phyloP scores from a whole-genome alignment of 208 protist species.

The Zelonia costaricensis region DNA sequence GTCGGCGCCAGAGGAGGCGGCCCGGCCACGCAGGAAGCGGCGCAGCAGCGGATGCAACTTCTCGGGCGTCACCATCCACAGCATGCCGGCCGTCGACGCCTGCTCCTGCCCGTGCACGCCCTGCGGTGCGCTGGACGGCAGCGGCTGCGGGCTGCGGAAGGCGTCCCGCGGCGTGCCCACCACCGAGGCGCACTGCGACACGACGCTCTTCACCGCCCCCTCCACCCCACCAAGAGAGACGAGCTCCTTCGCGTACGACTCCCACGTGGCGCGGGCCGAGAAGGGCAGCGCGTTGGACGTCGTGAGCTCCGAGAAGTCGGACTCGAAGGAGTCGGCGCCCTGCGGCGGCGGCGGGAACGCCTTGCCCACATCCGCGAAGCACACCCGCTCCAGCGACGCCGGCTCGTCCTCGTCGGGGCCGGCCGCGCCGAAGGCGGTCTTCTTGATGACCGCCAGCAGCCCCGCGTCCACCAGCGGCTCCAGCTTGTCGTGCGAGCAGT shows the following conservation, averaged over 20 bases:
- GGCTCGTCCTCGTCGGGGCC: conserved; percentile 5
- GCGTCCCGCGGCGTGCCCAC: conserved; percentile 74
- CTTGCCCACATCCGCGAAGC: conserved; percentile 75
- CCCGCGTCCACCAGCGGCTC: conserved; percentile 80
- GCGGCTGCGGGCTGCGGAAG: conserved; percentile 70
- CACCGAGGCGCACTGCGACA: conserved; percentile 76
- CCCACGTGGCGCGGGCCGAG: conserved; percentile 72
- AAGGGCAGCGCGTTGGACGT: conserved; percentile 38
- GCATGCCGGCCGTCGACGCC: conserved; percentile 77
- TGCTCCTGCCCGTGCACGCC: conserved; percentile 84
- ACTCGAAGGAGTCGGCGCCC: conserved; percentile 76
- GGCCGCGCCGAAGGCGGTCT: conserved; percentile 49
- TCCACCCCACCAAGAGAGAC: conserved; percentile 67
- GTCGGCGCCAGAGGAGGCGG: conserved; percentile 79
- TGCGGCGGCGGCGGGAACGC: conserved; percentile 72
- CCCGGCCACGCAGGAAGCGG: conserved; percentile 58
- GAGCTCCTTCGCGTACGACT: conserved; percentile 63
- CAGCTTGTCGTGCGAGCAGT: conserved; percentile 61
- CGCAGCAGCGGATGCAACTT: conserved; percentile 70
- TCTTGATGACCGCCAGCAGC: conserved; percentile 61
- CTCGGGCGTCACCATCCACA: conserved; percentile 86
- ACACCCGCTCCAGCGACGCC: conserved; percentile 69
- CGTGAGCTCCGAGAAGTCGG: conserved; percentile 78
- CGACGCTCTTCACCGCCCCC: conserved; percentile 52
- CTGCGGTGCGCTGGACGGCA: conserved; percentile 45